These are phyloP conservation scores for Wallacemonas collosoma DNA, from an alignment of 208 protist genomes.

Conservation along the genomic window DNA sequence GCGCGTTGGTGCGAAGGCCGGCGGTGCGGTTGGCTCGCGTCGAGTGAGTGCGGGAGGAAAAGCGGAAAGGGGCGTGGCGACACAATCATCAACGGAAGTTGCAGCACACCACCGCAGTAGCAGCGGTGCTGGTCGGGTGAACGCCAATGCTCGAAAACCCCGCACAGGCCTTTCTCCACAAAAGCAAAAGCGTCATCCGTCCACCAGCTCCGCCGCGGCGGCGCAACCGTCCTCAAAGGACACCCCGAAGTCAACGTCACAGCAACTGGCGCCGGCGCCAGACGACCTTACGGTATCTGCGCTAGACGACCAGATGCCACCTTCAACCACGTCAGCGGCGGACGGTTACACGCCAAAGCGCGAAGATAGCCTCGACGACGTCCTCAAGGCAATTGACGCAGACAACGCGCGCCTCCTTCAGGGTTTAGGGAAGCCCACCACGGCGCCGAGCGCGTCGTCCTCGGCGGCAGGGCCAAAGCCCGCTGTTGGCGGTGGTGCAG, in stretches of 20 bases:
- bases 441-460: too few relatives aligned
- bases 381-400: slow-evolving; percentile 30
- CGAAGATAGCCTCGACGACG: slow-evolving; percentile 28
- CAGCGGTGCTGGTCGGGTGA: neutral
- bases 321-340: neutral
- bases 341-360: neutral
- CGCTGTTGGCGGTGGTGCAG: neutral
- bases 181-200: neutral
- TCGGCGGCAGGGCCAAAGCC: neutral
- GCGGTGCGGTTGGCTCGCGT: neutral
- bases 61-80: neutral
- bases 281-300: neutral
- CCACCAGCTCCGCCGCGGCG: neutral
- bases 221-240: neutral
- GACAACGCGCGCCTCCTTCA: slow-evolving; percentile 25
- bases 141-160: neutral
- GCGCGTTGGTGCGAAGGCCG: neutral
- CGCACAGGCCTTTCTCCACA: neutral
- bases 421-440: neutral
- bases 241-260: neutral
- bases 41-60: neutral
- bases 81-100: neutral
- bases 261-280: slow-evolving; percentile 3
- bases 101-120: neutral
- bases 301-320: neutral